phyloP scores from a whole-genome alignment of 225 moss, liverwort and hornwort species.

The Climacium dendroides region DNA sequence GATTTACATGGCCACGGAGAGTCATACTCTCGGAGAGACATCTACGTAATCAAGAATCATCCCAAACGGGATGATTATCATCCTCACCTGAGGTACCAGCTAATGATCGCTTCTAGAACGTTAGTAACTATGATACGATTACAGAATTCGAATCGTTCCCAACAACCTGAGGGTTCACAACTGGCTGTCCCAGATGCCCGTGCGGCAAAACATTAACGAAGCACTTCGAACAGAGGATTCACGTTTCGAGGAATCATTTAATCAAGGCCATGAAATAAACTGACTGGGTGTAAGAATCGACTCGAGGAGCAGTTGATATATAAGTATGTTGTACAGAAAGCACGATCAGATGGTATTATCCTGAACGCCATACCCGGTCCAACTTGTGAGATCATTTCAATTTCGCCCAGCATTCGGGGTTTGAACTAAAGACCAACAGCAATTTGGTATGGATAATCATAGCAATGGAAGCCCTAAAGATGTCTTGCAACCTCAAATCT shows the following conservation, averaged over 20 bases:
- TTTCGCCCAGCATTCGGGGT: background rate
- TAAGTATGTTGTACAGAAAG: background rate
- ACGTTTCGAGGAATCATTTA: background rate
- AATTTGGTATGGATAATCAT: background rate
- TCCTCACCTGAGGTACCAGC: no score
- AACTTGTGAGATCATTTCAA: background rate
- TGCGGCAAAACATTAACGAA: background rate
- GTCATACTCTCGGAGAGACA: no score
- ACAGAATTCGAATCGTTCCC: no score
- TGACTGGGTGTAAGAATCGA: background rate
- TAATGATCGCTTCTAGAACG: no score
- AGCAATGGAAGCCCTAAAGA: background rate
- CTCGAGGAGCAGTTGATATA: background rate
- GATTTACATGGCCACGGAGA: no score
- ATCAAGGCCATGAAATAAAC: background rate
- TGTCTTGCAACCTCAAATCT: background rate
- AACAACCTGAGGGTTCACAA: no score
- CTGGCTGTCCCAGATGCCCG: background rate
- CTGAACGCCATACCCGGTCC: background rate
- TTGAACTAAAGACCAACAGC: background rate
- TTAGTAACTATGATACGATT: no score
- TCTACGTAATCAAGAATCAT: no score
- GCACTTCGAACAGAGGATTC: no score
- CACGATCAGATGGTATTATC: background rate
- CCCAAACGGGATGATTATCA: no score